Base-by-base conservation (phyloP, 2,329 filamentous ascomycete genomes). In the Xylaria sp. region DNA sequence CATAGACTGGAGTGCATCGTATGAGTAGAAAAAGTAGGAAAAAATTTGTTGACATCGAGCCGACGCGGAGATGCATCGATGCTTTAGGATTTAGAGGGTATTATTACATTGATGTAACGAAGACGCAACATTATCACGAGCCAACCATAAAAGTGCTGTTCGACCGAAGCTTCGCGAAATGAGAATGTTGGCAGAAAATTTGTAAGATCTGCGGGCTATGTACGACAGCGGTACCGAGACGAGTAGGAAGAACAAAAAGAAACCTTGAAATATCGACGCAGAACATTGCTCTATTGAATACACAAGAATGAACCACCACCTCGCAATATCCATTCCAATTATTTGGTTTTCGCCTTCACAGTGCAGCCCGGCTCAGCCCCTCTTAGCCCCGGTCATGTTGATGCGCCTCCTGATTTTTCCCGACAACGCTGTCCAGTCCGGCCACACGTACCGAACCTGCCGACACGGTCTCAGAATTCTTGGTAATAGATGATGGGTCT, bases 201-300 rank as follows among this genome's bases (percentile, higher is more conserved):
- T 18, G 13, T 7, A n/a, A 2, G 9, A 6, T 46, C 15, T 58
- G 56, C 15, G 39, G 37, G 25, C 20, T 46, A 20, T 18, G 12
- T 46, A 46, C 39, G 37, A 8, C 6, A 31, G 23, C 25, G 56
- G 41, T 34, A 13, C 6, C 12, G 8, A 20, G 9, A 31, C 23
- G 31, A 20, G 18, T 31, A 23, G 9, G 23, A 41, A 34, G 54
- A 25, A 52, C 4, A 28, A 50, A 37, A 34, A 57, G 39, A 57
- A 64, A n/a, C 15, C 51, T 23, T 61, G 41, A 57, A 65, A 61
- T 69, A 57, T 57, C 44, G 65, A 65, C 61, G 56, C 51, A 65
- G 55, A 67, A 65, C 56, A 44, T 68, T 68, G 58, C 65, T 70
- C 68, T 70, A 70, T 70, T 65, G 68, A 65, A 70, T 70, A 70